phyloP scores from a whole-genome alignment of 495 filamentous ascomycete genomes.

The Penicillium atrosanguineum region DNA sequence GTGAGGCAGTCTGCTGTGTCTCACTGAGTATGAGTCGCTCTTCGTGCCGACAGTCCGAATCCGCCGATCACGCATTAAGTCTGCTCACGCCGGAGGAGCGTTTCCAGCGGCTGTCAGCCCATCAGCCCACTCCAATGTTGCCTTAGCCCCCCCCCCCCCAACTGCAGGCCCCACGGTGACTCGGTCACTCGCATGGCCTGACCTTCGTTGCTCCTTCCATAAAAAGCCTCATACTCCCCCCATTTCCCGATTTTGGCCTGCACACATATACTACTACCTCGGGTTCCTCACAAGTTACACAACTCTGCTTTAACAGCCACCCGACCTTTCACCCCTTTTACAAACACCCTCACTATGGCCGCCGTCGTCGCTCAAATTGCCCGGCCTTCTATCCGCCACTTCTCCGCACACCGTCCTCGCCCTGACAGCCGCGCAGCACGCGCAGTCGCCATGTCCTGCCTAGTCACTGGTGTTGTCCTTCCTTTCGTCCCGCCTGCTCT shows the following conservation, averaged over 20 bases:
- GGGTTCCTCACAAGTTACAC: background rate
- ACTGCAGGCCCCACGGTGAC: conserved; percentile 13
- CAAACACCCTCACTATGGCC: conserved; percentile 24
- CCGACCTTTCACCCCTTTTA: background rate
- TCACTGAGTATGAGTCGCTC: background rate
- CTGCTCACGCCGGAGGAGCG: conserved; percentile 11
- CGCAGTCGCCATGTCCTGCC: conserved; percentile 39
- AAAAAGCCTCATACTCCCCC: conserved; percentile 3
- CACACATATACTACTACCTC: background rate
- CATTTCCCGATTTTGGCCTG: background rate
- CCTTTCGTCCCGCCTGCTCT: conserved; percentile 48
- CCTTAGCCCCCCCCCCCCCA: conserved; percentile 18
- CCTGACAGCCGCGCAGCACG: conserved; percentile 38
- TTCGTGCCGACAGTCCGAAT: conserved; percentile 9
- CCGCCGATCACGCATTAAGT: conserved; percentile 3
- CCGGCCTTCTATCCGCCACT: conserved; percentile 43
- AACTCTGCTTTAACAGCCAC: background rate
- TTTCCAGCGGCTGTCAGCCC: background rate
- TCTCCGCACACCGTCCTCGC: conserved; percentile 42
- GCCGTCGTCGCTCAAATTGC: conserved; percentile 26
- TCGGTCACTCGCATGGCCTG: conserved; percentile 21
- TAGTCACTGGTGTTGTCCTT: conserved; percentile 42
- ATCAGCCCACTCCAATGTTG: conserved; percentile 13
- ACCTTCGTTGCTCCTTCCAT: conserved; percentile 5
- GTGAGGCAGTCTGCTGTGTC: conserved; percentile 6